Evolutionary conservation across 139 green algal genomes (phyloP).

Genomic region (Chlamydomonas schloesseri): DNA sequence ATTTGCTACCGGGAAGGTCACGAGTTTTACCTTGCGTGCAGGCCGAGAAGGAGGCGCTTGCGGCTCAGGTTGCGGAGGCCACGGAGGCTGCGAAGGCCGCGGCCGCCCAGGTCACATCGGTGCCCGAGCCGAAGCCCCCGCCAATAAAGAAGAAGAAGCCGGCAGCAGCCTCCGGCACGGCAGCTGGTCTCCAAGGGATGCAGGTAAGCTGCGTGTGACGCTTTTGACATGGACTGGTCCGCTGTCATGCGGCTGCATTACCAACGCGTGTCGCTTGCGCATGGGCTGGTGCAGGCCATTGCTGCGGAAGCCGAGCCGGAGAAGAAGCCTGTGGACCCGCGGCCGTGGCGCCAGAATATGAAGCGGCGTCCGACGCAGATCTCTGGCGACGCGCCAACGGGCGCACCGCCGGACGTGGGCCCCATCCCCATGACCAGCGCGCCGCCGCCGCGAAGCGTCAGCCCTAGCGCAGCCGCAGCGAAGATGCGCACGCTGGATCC

Average conservation of each 20-base stretch:
- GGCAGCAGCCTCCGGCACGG: not conserved
- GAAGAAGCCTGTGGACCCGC: constrained; percentile 4
- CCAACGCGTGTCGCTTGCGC: not conserved
- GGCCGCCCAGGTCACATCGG: not conserved
- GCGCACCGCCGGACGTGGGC: not conserved
- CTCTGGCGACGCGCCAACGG: not conserved
- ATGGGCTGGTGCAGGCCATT: not conserved
- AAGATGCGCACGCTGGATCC: constrained; percentile 8
- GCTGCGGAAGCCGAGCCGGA: not conserved
- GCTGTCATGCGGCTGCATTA: not conserved
- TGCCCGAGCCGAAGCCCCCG: not conserved
- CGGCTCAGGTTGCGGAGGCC: not conserved
- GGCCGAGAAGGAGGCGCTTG: constrained; percentile 17
- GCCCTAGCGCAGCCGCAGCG: constrained; percentile 10
- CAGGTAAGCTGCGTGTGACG: constrained; percentile 21
- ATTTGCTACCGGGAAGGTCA: no score
- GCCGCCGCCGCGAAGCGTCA: constrained; percentile 26
- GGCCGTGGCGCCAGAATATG: constrained; percentile 44
- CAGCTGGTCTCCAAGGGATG: constrained; percentile 2
- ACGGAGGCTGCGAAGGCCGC: not conserved
- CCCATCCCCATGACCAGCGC: not conserved
- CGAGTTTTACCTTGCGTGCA: not conserved
- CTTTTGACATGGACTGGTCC: not conserved
- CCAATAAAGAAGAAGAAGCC: not conserved
- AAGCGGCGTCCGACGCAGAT: not conserved